These are phyloP conservation scores for Jaltomata sinuosa DNA, from an alignment of 257 asterid genomes.

Conservation along the genomic window DNA sequence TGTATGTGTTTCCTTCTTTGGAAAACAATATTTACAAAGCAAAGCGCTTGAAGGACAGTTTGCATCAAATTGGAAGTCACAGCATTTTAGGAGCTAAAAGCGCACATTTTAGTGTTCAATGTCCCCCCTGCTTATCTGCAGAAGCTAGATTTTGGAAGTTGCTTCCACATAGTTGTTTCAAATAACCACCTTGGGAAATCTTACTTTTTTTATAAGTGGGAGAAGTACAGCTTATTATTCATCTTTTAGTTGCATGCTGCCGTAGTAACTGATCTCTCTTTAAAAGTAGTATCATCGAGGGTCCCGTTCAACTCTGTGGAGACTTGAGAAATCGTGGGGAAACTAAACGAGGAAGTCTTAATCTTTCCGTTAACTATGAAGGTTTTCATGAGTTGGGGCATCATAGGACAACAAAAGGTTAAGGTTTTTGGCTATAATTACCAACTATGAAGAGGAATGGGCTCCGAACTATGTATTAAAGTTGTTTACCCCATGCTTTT, in stretches of 20 bases:
- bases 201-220: background rate
- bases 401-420: background rate
- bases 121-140: background rate
- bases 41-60: no score
- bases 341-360: background rate
- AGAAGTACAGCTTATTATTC: background rate
- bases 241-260: background rate
- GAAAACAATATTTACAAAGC: background rate
- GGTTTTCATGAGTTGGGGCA: background rate
- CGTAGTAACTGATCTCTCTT: background rate
- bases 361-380: background rate
- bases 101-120: background rate
- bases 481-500: background rate
- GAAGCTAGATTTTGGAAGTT: background rate
- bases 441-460: background rate
- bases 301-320: background rate
- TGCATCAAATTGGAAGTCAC: background rate
- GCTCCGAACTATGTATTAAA: background rate
- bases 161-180: background rate
- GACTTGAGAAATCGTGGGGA: background rate
- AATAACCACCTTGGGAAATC: background rate
- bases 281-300: background rate
- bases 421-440: background rate
- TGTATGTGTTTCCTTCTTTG: background rate
- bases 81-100: background rate